Conservation (phyloP, 805 yeast genomes). For the Cyberlindnera mrakii region DNA sequence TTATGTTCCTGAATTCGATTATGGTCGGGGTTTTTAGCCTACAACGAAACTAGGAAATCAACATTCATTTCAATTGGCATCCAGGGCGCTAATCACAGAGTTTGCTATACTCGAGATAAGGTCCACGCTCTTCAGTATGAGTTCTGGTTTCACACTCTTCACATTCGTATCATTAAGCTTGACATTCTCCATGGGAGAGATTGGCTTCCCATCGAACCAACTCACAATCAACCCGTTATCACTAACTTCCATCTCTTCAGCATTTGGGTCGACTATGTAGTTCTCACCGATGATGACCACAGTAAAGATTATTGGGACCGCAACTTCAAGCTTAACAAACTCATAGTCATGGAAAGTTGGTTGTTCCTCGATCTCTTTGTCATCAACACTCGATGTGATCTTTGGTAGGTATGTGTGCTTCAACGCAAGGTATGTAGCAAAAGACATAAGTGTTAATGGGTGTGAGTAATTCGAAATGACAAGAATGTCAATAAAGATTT, state of each 20-base stretch:
- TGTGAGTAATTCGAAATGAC: slow-evolving; percentile 72
- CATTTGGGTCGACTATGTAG: slow-evolving; percentile 76
- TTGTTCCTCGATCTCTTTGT: slow-evolving; percentile 64
- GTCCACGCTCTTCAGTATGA: slow-evolving; percentile 48
- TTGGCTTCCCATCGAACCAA: slow-evolving; percentile 60
- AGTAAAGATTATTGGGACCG: slow-evolving; percentile 75
- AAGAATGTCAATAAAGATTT: slow-evolving; percentile 73
- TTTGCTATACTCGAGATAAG: slow-evolving; percentile 58
- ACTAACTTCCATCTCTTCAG: slow-evolving; percentile 82
- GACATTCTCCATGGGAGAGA: slow-evolving; percentile 69
- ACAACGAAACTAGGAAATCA: neutral
- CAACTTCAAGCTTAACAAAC: slow-evolving; percentile 53
- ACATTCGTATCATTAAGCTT: slow-evolving; percentile 46
- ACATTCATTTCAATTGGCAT: slow-evolving; percentile 8
- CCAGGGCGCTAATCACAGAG: slow-evolving; percentile 38
- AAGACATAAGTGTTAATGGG: slow-evolving; percentile 75
- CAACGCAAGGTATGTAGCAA: slow-evolving; percentile 77
- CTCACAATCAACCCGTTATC: slow-evolving; percentile 78
- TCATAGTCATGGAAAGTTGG: slow-evolving; percentile 86
- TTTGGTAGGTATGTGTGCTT: slow-evolving; percentile 72
- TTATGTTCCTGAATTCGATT: neutral
- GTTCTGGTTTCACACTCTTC: slow-evolving; percentile 47
- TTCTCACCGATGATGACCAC: slow-evolving; percentile 66
- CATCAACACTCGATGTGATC: slow-evolving; percentile 62
- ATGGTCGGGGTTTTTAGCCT: neutral